Conservation (phyloP, 306 rosid species). For the Betula pendula region DNA sequence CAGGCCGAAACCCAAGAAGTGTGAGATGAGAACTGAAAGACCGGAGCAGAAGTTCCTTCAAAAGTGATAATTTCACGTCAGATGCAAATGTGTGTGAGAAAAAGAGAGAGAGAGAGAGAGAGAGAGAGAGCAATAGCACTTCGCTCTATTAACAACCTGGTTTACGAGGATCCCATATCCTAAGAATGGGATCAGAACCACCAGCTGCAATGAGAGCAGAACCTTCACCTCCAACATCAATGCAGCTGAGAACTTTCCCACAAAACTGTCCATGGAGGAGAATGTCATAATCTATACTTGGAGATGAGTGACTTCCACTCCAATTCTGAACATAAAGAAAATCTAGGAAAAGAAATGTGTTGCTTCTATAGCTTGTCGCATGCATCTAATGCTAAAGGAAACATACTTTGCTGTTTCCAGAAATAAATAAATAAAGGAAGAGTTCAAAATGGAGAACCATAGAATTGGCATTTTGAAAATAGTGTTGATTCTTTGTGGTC, state of each 20-base stretch:
- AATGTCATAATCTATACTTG: constrained; percentile 23
- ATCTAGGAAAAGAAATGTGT: constrained; percentile 2
- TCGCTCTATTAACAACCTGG: constrained; percentile 59
- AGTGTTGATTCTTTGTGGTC: neutral
- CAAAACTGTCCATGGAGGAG: constrained; percentile 48
- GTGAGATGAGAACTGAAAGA: constrained; percentile 76
- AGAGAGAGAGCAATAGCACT: neutral
- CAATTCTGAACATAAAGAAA: constrained; percentile 1
- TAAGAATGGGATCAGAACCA: constrained; percentile 78
- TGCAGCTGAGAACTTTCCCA: constrained; percentile 80
- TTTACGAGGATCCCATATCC: constrained; percentile 98
- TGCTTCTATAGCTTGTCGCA: neutral
- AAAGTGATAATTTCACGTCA: constrained; percentile 8
- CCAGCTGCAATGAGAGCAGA: constrained; percentile 77
- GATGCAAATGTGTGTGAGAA: constrained; percentile 3
- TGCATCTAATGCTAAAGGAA: neutral
- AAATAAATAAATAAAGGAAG: constrained; percentile 1
- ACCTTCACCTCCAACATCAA: constrained; percentile 90
- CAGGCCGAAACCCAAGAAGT: constrained; percentile 78
- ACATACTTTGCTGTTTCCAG: constrained; percentile 12
- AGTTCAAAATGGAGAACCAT: neutral
- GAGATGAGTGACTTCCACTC: constrained; percentile 5
- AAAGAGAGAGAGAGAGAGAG: constrained; percentile 16
- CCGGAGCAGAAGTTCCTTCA: constrained; percentile 86
- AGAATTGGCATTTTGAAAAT: neutral